These are phyloP conservation scores for Hemileccinum rubropunctum DNA, from an alignment of 768 basidiomycete genomes.

Conservation along the genomic window DNA sequence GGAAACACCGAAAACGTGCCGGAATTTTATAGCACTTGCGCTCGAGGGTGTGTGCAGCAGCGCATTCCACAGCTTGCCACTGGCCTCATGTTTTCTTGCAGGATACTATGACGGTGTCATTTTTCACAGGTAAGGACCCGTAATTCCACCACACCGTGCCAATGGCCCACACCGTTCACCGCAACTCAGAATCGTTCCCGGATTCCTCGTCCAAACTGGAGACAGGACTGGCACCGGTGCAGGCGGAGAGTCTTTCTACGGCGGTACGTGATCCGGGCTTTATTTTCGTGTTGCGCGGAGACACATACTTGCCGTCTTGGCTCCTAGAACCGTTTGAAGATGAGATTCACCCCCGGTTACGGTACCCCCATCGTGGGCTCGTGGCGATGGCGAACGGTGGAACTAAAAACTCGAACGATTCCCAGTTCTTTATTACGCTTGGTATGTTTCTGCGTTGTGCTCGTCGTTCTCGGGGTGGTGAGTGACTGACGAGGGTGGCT, in stretches of 20 bases:
- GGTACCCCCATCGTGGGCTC: slow-evolving; percentile 86
- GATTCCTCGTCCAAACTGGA: slow-evolving; percentile 93
- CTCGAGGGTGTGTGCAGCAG: slow-evolving; percentile 72
- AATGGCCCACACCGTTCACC: neutral
- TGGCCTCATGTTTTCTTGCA: slow-evolving; percentile 29
- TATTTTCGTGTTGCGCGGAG: neutral
- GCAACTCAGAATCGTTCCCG: slow-evolving; percentile 67
- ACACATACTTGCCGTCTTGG: neutral
- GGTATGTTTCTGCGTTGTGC: slow-evolving; percentile 41
- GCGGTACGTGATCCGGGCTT: slow-evolving; percentile 48
- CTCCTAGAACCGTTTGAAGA: slow-evolving; percentile 84
- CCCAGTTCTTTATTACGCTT: slow-evolving; percentile 94
- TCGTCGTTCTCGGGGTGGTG: too few relatives aligned
- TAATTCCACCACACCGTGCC: neutral
- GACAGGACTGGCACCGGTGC: slow-evolving; percentile 89
- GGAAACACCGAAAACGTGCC: slow-evolving; percentile 94
- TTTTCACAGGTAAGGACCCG: slow-evolving; percentile 73
- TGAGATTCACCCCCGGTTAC: slow-evolving; percentile 89
- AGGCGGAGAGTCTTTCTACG: slow-evolving; percentile 94
- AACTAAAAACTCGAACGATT: slow-evolving; percentile 84
- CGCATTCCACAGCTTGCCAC: neutral
- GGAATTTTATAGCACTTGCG: slow-evolving; percentile 84
- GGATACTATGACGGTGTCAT: slow-evolving; percentile 97
- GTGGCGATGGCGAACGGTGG: slow-evolving; percentile 95
- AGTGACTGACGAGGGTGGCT: neutral